Evolutionary conservation across 2,329 filamentous ascomycete species (phyloP).

Genomic region (Emergomyces pasteurianus): DNA sequence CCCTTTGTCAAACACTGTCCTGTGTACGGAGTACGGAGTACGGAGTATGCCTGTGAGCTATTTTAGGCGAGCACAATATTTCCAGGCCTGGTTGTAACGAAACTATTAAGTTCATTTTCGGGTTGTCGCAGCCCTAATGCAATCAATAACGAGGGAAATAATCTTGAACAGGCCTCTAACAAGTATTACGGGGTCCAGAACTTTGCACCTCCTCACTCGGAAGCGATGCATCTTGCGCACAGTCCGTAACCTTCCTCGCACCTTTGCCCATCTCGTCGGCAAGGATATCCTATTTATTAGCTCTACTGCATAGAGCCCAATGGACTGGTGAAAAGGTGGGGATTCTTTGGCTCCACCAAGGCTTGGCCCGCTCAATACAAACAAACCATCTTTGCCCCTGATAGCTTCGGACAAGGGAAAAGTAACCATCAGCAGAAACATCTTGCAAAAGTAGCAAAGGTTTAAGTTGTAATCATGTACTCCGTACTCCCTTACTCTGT

Average conservation of each 20-base stretch:
- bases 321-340: not conserved
- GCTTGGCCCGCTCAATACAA: not conserved
- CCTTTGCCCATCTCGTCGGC: not conserved
- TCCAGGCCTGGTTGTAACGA: too few relatives aligned
- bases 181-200: not conserved
- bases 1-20: not conserved
- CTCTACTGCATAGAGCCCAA: not conserved
- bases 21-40: too few relatives aligned
- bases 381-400: not conserved
- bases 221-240: too few relatives aligned
- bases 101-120: not conserved
- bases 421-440: too few relatives aligned
- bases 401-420: not conserved
- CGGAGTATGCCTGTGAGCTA: not conserved
- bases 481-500: too few relatives aligned
- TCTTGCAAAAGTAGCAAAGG: not conserved
- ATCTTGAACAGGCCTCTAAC: not conserved
- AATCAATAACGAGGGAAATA: not conserved
- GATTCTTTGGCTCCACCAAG: not conserved
- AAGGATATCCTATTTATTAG: not conserved
- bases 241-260: not conserved
- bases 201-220: not conserved
- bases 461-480: too few relatives aligned
- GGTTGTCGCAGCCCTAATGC: not conserved
- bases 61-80: not conserved